Conservation (phyloP, 805 yeast species). For the Candida tammaniensis region DNA sequence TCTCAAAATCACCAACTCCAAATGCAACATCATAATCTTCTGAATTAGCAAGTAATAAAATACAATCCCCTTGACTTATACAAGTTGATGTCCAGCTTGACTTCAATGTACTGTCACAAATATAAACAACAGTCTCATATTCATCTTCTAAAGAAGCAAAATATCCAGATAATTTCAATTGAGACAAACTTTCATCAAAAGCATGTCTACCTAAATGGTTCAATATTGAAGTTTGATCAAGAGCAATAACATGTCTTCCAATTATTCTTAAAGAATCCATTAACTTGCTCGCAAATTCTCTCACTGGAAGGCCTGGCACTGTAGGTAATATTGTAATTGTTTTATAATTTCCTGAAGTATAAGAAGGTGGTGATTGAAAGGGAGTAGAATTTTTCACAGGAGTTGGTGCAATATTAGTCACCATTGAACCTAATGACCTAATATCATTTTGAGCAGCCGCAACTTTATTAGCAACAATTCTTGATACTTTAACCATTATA, state of each 20-base stretch:
- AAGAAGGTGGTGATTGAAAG: conserved; percentile 29
- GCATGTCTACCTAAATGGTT: conserved; percentile 87
- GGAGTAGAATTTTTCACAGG: conserved; percentile 13
- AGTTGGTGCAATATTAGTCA: conserved; percentile 10
- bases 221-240: conserved; percentile 81
- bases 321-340: conserved; percentile 86
- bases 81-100: conserved; percentile 92
- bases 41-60: conserved; percentile 86
- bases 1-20: conserved; percentile 81
- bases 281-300: conserved; percentile 75
- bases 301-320: conserved; percentile 77
- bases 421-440: conserved; percentile 8
- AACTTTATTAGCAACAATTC: conserved; percentile 72
- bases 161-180: conserved; percentile 81
- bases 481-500: conserved; percentile 83
- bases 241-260: conserved; percentile 68
- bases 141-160: conserved; percentile 89
- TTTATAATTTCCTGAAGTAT: conserved; percentile 53
- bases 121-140: conserved; percentile 83
- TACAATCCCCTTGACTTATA: conserved; percentile 92
- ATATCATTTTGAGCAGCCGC: conserved; percentile 16
- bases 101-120: conserved; percentile 79
- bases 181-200: conserved; percentile 77
- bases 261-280: conserved; percentile 69
- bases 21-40: conserved; percentile 53